phyloP scores from a whole-genome alignment of 2,329 filamentous ascomycete species.

The Claviceps monticola region DNA sequence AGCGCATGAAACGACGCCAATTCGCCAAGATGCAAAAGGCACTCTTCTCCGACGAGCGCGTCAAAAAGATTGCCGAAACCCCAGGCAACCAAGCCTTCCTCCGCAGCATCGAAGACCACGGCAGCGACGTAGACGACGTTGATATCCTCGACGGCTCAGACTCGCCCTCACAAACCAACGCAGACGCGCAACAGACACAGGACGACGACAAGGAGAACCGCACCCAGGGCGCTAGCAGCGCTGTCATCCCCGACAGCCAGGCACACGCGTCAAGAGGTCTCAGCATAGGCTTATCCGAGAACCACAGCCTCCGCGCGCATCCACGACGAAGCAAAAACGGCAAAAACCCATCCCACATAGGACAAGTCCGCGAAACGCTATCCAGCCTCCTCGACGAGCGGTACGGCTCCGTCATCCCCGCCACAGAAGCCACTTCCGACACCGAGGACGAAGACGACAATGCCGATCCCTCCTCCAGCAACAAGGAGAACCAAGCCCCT shows the following conservation, averaged over 20 bases:
- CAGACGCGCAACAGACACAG: slow-evolving; percentile 14
- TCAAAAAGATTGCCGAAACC: slow-evolving; percentile 81
- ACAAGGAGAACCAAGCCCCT: slow-evolving; percentile 37
- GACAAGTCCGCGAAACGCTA: slow-evolving; percentile 70
- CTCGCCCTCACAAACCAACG: slow-evolving; percentile 20
- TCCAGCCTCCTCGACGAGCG: slow-evolving; percentile 63
- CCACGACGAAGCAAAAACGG: slow-evolving; percentile 46
- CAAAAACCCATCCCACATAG: slow-evolving; percentile 59
- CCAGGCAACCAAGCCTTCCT: slow-evolving; percentile 85
- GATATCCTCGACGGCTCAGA: slow-evolving; percentile 50
- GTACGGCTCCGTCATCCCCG: slow-evolving; percentile 33
- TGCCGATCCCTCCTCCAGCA: slow-evolving; percentile 10
- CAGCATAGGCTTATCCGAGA: slow-evolving; percentile 20
- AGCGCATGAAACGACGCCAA: slow-evolving; percentile 71
- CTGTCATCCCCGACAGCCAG: slow-evolving; percentile 38
- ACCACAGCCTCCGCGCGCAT: slow-evolving; percentile 38
- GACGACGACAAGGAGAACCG: slow-evolving; percentile 9
- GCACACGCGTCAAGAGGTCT: slow-evolving; percentile 24
- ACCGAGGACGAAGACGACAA: slow-evolving; percentile 20
- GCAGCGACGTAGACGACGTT: slow-evolving; percentile 54
- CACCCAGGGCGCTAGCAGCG: slow-evolving; percentile 16
- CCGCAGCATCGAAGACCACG: slow-evolving; percentile 73
- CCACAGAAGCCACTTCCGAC: slow-evolving; percentile 22
- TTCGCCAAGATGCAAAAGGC: slow-evolving; percentile 88
- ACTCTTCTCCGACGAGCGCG: slow-evolving; percentile 73